Conservation (phyloP, 2,329 filamentous ascomycete genomes). For the Colletotrichum sp. region DNA sequence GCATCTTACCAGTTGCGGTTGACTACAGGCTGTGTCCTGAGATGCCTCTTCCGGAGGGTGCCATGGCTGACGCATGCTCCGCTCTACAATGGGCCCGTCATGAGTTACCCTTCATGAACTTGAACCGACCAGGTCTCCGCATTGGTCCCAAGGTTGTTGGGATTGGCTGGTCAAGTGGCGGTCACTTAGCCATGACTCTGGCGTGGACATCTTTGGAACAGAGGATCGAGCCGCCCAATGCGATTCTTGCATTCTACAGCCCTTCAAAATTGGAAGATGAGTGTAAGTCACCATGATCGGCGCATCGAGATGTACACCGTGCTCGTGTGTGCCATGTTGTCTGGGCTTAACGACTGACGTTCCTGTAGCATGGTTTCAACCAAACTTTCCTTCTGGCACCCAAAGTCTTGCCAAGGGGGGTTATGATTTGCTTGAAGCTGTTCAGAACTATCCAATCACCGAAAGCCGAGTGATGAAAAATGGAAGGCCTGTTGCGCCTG, state of each 20-base stretch:
- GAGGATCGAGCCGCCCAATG: conserved; percentile 37
- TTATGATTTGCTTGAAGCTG: neutral
- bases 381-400: neutral
- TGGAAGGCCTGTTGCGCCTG: neutral
- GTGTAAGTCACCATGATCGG: neutral
- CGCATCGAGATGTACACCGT: neutral
- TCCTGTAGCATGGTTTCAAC: neutral
- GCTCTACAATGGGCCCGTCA: conserved; percentile 44
- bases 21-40: conserved; percentile 59
- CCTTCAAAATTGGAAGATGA: neutral
- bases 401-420: neutral
- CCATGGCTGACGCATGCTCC: conserved; percentile 49
- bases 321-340: neutral
- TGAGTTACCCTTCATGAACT: conserved; percentile 31
- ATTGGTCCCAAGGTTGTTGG: conserved; percentile 38
- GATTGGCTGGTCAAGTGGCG: conserved; percentile 56
- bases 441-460: neutral
- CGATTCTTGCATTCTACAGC: neutral
- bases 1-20: conserved; percentile 51
- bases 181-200: conserved; percentile 47
- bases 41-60: conserved; percentile 46
- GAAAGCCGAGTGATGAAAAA: neutral
- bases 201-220: conserved; percentile 36
- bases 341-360: neutral
- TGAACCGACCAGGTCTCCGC: conserved; percentile 15